Evolutionary conservation across 1,139 yeast genomes (phyloP).

Genomic region (Suhomyces atakaporum): DNA sequence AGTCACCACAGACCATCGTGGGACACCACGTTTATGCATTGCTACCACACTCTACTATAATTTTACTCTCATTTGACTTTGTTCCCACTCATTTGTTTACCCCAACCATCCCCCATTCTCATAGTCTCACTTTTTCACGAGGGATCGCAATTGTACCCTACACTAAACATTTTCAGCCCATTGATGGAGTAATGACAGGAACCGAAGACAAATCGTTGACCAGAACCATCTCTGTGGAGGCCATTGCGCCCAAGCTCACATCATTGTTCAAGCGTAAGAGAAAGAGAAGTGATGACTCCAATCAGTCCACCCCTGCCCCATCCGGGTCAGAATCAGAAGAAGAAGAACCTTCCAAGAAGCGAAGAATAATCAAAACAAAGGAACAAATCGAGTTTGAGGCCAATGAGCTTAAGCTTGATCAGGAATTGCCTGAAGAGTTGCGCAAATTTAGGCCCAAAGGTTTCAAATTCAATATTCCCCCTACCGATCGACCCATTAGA

Average conservation of each 20-base stretch:
- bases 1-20: no score
- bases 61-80: no score
- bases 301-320: slow-evolving; percentile 15
- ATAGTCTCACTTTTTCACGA: no score
- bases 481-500: slow-evolving; percentile 81
- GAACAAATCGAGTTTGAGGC: slow-evolving; percentile 45
- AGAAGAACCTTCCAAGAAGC: slow-evolving; percentile 16
- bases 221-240: slow-evolving; percentile 45
- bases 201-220: slow-evolving; percentile 8
- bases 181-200: slow-evolving; percentile 7
- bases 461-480: slow-evolving; percentile 74
- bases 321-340: slow-evolving; percentile 18
- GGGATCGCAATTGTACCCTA: no score
- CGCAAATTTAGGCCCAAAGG: slow-evolving; percentile 75
- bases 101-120: no score
- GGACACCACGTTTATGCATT: no score
- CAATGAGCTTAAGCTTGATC: slow-evolving; percentile 57
- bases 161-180: no score
- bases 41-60: no score
- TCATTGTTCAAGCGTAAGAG: slow-evolving; percentile 43
- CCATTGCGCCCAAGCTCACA: slow-evolving; percentile 41
- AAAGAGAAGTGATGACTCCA: slow-evolving; percentile 20
- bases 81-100: no score
- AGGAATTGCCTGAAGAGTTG: slow-evolving; percentile 59
- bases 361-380: slow-evolving; percentile 22